Conservation (phyloP, 805 yeast genomes). For the Deakozyma indianensis region DNA sequence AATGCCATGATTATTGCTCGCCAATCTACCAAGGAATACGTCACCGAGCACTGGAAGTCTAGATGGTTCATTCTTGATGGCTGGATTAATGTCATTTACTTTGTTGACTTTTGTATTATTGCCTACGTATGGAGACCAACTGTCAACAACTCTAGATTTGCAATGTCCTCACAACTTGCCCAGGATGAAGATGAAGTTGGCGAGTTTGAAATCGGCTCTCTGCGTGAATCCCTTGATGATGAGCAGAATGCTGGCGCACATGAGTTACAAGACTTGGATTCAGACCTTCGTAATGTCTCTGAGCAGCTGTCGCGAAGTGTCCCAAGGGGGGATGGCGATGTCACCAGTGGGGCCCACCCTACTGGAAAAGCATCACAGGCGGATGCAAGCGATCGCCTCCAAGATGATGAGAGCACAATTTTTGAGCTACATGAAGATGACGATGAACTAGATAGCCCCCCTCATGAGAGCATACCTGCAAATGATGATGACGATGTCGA, state of each 20-base stretch:
- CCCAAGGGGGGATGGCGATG: background rate
- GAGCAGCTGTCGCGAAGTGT: background rate
- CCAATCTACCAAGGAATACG: slow-evolving; percentile 58
- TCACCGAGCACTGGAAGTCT: slow-evolving; percentile 84
- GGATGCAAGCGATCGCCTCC: background rate
- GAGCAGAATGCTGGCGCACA: slow-evolving; percentile 15
- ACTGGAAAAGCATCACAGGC: background rate
- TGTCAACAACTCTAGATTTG: slow-evolving; percentile 84
- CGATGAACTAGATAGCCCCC: background rate
- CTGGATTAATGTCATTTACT: slow-evolving; percentile 88
- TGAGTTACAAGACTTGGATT: background rate
- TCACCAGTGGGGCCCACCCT: background rate
- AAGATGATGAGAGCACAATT: background rate
- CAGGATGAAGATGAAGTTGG: slow-evolving; percentile 63
- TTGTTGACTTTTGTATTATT: slow-evolving; percentile 65
- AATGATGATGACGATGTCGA: background rate
- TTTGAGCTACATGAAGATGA: background rate
- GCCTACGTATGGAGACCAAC: slow-evolving; percentile 97
- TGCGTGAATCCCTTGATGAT: slow-evolving; percentile 27
- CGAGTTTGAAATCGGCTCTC: slow-evolving; percentile 48
- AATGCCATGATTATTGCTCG: slow-evolving; percentile 59
- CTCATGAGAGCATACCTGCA: background rate
- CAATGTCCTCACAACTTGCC: slow-evolving; percentile 76
- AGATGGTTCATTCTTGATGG: slow-evolving; percentile 81
- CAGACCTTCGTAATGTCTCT: background rate